phyloP scores from a whole-genome alignment of 306 rosid genomes.

The Quercus parvula region DNA sequence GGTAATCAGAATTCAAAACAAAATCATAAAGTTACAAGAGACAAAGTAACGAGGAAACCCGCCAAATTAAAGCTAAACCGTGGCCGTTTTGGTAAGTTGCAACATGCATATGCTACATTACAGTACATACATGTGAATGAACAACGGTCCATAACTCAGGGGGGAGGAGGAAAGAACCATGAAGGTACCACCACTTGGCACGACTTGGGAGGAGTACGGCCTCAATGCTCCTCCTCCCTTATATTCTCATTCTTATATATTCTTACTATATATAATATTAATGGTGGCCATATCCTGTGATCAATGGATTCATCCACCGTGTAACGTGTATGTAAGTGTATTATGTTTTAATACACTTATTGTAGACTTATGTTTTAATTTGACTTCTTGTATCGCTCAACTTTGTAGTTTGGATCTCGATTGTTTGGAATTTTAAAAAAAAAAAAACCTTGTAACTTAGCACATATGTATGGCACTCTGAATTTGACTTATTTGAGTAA shows the following conservation, averaged over 20 bases:
- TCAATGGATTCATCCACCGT: too few relatives aligned
- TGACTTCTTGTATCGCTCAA: too few relatives aligned
- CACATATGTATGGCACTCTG: too few relatives aligned
- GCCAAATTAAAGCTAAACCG: neutral
- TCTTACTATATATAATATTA: neutral
- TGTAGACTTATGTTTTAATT: too few relatives aligned
- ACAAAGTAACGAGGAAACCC: neutral
- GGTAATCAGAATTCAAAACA: neutral
- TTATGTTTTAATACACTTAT: too few relatives aligned
- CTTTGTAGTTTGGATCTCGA: too few relatives aligned
- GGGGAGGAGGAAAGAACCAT: constrained; percentile 28
- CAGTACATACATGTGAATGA: neutral
- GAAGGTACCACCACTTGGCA: constrained; percentile 24
- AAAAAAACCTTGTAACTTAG: too few relatives aligned
- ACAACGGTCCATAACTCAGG: neutral
- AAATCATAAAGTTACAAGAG: neutral
- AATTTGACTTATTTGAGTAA: too few relatives aligned
- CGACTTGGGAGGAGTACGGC: neutral
- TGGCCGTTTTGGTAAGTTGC: neutral
- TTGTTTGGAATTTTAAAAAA: too few relatives aligned
- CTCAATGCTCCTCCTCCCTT: neutral
- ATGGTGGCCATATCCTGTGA: neutral
- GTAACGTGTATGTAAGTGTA: too few relatives aligned
- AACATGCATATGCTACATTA: neutral
- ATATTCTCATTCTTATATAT: too few relatives aligned